Conservation (phyloP, 1,284 basidiomycete species). For the Heterobasidion occidentale region DNA sequence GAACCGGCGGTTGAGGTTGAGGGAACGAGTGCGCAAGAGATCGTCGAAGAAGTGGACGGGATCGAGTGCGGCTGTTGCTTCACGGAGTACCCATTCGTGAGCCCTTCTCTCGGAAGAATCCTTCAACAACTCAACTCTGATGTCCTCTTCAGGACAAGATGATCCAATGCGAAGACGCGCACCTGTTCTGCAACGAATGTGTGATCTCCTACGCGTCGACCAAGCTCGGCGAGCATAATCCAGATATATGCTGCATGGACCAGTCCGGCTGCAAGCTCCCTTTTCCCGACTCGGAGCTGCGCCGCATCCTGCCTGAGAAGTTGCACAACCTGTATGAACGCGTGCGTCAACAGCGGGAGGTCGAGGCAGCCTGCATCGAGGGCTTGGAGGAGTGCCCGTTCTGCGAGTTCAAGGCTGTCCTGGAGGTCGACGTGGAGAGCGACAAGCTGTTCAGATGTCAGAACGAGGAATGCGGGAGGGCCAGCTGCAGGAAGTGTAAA, state of each 20-base stretch:
- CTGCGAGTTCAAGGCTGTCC: slow-evolving; percentile 77
- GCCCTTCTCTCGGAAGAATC: slow-evolving; percentile 21
- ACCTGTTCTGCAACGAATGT: slow-evolving; percentile 45
- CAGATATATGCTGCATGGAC: slow-evolving; percentile 73
- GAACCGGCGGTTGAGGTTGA: slow-evolving; percentile 15
- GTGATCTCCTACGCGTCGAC: slow-evolving; percentile 27
- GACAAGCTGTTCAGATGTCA: slow-evolving; percentile 79
- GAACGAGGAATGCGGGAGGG: slow-evolving; percentile 60
- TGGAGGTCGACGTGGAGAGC: slow-evolving; percentile 72
- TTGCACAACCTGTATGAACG: slow-evolving; percentile 66
- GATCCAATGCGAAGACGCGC: slow-evolving; percentile 77
- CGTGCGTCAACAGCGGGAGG: slow-evolving; percentile 70
- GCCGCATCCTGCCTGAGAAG: slow-evolving; percentile 52
- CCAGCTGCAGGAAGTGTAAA: slow-evolving; percentile 75
- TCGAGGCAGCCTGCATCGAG: slow-evolving; percentile 65
- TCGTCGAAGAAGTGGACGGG: slow-evolving; percentile 36
- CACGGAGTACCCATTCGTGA: slow-evolving; percentile 57
- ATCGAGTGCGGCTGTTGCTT: slow-evolving; percentile 86
- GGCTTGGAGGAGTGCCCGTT: slow-evolving; percentile 81
- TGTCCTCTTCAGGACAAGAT: slow-evolving; percentile 52
- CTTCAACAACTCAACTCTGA: neutral
- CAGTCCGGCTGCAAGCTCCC: slow-evolving; percentile 62
- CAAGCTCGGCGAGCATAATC: slow-evolving; percentile 27
- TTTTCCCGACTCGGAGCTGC: slow-evolving; percentile 63
- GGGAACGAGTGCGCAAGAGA: slow-evolving; percentile 21